Conservation (phyloP, 2,329 filamentous ascomycete species). For the Calonectria pteridis region DNA sequence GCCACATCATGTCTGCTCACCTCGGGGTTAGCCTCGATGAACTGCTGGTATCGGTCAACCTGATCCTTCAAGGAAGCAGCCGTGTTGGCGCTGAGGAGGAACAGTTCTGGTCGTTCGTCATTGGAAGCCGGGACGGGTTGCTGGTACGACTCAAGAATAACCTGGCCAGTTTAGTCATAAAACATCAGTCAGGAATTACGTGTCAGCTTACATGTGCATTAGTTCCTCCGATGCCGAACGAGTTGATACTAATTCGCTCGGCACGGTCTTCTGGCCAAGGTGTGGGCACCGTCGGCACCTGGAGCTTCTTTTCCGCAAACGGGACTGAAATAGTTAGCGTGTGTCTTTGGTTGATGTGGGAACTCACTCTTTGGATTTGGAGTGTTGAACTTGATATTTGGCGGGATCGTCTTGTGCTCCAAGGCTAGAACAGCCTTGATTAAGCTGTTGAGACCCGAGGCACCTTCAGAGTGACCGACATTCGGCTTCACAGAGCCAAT, state of each 20-base stretch:
- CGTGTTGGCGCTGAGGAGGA: slow-evolving; percentile 15
- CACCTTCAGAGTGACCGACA: slow-evolving; percentile 48
- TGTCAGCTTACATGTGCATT: slow-evolving; percentile 46
- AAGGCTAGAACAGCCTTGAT: slow-evolving; percentile 43
- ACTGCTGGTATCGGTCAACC: slow-evolving; percentile 9
- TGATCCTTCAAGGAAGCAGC: slow-evolving; percentile 3
- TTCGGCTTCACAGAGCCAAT: slow-evolving; percentile 60
- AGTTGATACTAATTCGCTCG: slow-evolving; percentile 43
- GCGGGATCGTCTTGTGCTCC: slow-evolving; percentile 38
- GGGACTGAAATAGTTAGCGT: slow-evolving; percentile 38
- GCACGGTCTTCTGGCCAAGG: slow-evolving; percentile 23
- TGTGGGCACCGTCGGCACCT: slow-evolving; percentile 31
- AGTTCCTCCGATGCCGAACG: slow-evolving; percentile 46
- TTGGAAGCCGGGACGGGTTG: not conserved
- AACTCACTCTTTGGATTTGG: slow-evolving; percentile 44
- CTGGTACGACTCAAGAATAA: slow-evolving; percentile 23
- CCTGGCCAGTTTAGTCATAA: slow-evolving; percentile 12
- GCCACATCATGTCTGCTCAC: slow-evolving; percentile 6
- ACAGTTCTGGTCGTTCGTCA: not conserved
- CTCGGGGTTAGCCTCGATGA: not conserved
- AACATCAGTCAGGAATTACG: slow-evolving; percentile 29
- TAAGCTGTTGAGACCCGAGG: slow-evolving; percentile 39
- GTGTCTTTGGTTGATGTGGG: slow-evolving; percentile 33
- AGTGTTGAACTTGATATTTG: slow-evolving; percentile 39
- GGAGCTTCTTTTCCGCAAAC: slow-evolving; percentile 40